Percentiles rank a stretch among this genome's conserved stretches.
Evolutionary conservation across 495 filamentous ascomycete species (phyloP).

Genomic region (Pseudotulostoma volvatum): DNA sequence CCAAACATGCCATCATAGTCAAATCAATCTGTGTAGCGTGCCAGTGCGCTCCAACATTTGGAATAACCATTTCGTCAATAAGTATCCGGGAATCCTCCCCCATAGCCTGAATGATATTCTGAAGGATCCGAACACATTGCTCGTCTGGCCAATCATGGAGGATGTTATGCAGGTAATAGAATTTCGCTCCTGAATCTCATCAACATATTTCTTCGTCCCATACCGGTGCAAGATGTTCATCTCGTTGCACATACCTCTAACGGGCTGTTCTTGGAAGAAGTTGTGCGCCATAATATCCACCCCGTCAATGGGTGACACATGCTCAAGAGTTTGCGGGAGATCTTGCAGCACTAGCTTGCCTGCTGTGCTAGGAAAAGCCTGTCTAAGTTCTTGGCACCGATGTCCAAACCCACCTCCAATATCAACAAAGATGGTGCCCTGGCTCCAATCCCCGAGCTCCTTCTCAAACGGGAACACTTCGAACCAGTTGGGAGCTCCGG

Average conservation of each 20-base stretch:
- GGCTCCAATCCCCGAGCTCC: conserved; percentile 1
- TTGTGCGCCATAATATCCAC: conserved; percentile 31
- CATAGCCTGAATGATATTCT: conserved; percentile 19
- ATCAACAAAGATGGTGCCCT: conserved; percentile 25
- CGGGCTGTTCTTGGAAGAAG: conserved; percentile 33
- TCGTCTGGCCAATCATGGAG: conserved; percentile 30
- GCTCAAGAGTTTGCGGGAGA: conserved; percentile 22
- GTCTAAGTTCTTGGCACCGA: conserved; percentile 28
- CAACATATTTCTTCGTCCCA: not conserved
- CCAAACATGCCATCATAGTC: conserved; percentile 14
- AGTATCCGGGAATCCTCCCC: conserved; percentile 19
- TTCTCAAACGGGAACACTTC: conserved; percentile 12
- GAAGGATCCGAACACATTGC: conserved; percentile 21
- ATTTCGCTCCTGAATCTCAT: conserved; percentile 23
- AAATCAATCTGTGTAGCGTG: conserved; percentile 4
- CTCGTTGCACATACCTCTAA: conserved; percentile 18
- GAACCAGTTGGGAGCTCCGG: conserved; percentile 18
- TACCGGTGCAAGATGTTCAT: not conserved
- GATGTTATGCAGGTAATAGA: conserved; percentile 31
- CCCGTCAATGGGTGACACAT: conserved; percentile 20
- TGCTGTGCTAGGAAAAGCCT: conserved; percentile 22
- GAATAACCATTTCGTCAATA: conserved; percentile 27
- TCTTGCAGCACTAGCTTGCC: conserved; percentile 40
- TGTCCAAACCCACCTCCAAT: conserved; percentile 40
- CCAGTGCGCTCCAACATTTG: conserved; percentile 7